Evolutionary conservation across 192 early-diverging fungal species (phyloP).

Genomic region (Entomortierella parvispora): DNA sequence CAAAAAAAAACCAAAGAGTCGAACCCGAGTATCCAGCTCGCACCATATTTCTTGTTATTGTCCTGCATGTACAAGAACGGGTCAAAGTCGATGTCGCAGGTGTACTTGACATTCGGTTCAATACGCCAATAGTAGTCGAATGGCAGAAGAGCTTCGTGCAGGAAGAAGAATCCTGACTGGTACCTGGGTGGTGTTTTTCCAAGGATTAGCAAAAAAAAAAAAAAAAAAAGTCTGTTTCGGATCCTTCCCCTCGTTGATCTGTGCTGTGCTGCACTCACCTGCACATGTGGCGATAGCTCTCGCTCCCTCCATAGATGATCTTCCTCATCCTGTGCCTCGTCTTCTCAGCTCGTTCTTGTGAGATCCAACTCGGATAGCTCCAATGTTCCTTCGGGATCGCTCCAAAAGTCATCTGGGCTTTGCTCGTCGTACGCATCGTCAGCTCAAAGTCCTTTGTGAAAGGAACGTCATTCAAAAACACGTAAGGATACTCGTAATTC

Average conservation of each 20-base stretch:
- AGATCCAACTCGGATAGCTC: constrained; percentile 84
- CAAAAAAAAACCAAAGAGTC: background rate
- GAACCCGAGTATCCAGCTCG: background rate
- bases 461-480: constrained; percentile 84
- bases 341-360: constrained; percentile 64
- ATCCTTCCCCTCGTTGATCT: no score
- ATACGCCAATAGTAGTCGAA: constrained; percentile 92
- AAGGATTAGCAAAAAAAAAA: no score
- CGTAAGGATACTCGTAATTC: constrained; percentile 85
- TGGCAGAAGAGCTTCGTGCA: constrained; percentile 72
- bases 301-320: constrained; percentile 70
- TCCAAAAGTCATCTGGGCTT: constrained; percentile 70
- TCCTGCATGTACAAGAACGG: constrained; percentile 84
- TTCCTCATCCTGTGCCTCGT: constrained; percentile 62
- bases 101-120: constrained; percentile 84
- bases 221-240: background rate
- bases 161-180: constrained; percentile 81
- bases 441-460: constrained; percentile 78
- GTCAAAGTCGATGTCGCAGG: constrained; percentile 86
- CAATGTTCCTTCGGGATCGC: constrained; percentile 78
- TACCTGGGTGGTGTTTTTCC: constrained; percentile 53
- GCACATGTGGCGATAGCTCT: constrained; percentile 84
- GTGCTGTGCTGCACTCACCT: constrained; percentile 38
- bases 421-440: constrained; percentile 63
- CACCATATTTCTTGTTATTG: constrained; percentile 82